phyloP scores from a whole-genome alignment of 805 yeast genomes.

The Metschnikowia arizonensis region DNA sequence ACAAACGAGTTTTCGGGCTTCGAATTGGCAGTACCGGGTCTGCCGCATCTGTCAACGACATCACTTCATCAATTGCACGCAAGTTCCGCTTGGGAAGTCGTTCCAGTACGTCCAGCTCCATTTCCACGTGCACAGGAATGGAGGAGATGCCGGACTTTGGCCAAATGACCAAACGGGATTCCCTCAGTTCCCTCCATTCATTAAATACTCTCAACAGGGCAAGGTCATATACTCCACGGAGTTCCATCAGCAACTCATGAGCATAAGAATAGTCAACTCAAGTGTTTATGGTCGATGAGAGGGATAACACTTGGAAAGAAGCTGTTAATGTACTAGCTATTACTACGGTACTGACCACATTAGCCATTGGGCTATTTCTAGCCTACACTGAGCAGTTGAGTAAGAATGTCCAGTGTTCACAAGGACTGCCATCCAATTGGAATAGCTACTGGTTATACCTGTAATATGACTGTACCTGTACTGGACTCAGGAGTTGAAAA shows the following conservation, averaged over 20 bases:
- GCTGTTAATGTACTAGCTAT: no score
- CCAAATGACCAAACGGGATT: slow-evolving; percentile 21
- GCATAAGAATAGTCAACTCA: no score
- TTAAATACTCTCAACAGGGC: slow-evolving; percentile 39
- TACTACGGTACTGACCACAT: no score
- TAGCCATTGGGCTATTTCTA: no score
- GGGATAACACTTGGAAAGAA: no score
- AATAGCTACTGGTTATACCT: no score
- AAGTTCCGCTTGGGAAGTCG: slow-evolving; percentile 36
- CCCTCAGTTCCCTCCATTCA: slow-evolving; percentile 37
- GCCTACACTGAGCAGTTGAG: no score
- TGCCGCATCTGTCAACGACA: slow-evolving; percentile 27
- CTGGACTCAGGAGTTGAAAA: no score
- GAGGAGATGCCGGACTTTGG: slow-evolving; percentile 28
- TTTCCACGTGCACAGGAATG: slow-evolving; percentile 15
- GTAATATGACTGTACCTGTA: no score
- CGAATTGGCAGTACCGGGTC: slow-evolving; percentile 10
- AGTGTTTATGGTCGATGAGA: no score
- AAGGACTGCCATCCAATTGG: no score
- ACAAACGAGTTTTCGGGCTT: slow-evolving; percentile 20
- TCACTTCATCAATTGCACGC: slow-evolving; percentile 46
- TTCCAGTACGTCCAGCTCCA: slow-evolving; percentile 24
- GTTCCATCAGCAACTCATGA: slow-evolving; percentile 25
- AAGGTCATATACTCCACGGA: slow-evolving; percentile 29
- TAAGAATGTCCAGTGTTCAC: no score